Conservation (phyloP, 768 basidiomycete genomes). For the Macrolepiota albuminosa region DNA sequence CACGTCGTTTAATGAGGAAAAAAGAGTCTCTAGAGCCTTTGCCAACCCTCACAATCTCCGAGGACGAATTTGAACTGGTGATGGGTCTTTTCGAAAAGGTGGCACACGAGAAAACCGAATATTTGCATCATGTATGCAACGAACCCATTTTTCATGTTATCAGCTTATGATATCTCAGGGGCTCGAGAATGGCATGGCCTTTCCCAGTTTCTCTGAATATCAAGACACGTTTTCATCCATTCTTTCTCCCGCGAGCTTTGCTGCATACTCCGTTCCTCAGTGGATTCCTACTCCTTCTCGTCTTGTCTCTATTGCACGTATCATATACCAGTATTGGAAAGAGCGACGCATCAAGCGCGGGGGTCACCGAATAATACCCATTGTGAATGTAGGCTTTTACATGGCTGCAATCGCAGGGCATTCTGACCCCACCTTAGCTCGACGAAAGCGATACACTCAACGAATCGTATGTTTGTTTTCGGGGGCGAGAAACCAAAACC, state of each 20-base stretch:
- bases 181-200: slow-evolving; percentile 60
- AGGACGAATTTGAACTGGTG: slow-evolving; percentile 91
- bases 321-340: slow-evolving; percentile 86
- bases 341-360: slow-evolving; percentile 74
- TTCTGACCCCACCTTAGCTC: neutral
- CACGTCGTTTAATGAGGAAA: slow-evolving; percentile 50
- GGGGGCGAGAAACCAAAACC: slow-evolving; percentile 89
- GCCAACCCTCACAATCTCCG: slow-evolving; percentile 61
- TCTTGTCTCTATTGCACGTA: slow-evolving; percentile 65
- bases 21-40: slow-evolving; percentile 75
- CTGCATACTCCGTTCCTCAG: slow-evolving; percentile 59
- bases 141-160: slow-evolving; percentile 1
- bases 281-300: slow-evolving; percentile 63
- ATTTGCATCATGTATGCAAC: slow-evolving; percentile 76
- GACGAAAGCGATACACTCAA: slow-evolving; percentile 21
- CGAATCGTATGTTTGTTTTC: slow-evolving; percentile 96
- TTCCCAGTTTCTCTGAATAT: slow-evolving; percentile 73
- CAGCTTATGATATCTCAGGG: slow-evolving; percentile 31
- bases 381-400: slow-evolving; percentile 65
- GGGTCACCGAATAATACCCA: slow-evolving; percentile 84
- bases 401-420: neutral
- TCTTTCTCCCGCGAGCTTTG: slow-evolving; percentile 59
- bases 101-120: slow-evolving; percentile 85
- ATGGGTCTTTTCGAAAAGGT: slow-evolving; percentile 93
- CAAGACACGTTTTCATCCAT: slow-evolving; percentile 62